Evolutionary conservation across 495 filamentous ascomycete genomes (phyloP), one percentile per base, ranked within the genome.

Genomic region (Aspergillus mulundensis): DNA sequence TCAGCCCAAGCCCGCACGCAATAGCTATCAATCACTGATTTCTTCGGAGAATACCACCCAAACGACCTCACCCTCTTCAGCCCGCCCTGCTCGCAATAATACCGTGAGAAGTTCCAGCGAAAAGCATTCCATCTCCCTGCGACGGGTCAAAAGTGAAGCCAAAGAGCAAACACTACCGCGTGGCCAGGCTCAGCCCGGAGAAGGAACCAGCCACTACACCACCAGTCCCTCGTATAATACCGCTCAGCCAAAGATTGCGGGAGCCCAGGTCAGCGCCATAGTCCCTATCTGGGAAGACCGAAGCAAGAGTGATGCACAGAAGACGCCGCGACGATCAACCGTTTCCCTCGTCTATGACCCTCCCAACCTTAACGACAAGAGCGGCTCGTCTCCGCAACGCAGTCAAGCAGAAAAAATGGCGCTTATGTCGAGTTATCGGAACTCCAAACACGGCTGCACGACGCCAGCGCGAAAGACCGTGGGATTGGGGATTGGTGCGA

Each of bases 201-300:
- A 53, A 18, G 39, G 36, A 30, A 36, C 52, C n/a, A 50, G 39
- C 5, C 51, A 21, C 16, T 39, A 32, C 23, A 34, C 25, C 38
- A 53, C 18, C 24, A 54, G 12, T 4, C 6, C 43, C 16, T 21
- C 10, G 41, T 32, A 18, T 21, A 48, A 16, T 24, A 57, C n/a
- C 40, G 16, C 12, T 32, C 46, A 34, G n/a, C 32, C 24, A 2
- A 61, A 53, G 28, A 42, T 53, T 1, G 41, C 56, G 1, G 40
- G 24, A 18, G 20, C 50, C 7, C 54, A 57, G n/a, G 51, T 30
- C 21, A 42, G 60, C 16, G 59, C 65, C 21, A 68, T 66, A n/a
- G 69, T 77, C 18, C 69, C 68, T 0, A 77, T 75, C 43, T 75
- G 66, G 64, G 72, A 77, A 62, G 72, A 75, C 50, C 42, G 36